Percentiles rank a stretch among this genome's conserved stretches.
Evolutionary conservation across 371 early-diverging fungal species (phyloP).

Genomic region (Umbelopsis sp.): DNA sequence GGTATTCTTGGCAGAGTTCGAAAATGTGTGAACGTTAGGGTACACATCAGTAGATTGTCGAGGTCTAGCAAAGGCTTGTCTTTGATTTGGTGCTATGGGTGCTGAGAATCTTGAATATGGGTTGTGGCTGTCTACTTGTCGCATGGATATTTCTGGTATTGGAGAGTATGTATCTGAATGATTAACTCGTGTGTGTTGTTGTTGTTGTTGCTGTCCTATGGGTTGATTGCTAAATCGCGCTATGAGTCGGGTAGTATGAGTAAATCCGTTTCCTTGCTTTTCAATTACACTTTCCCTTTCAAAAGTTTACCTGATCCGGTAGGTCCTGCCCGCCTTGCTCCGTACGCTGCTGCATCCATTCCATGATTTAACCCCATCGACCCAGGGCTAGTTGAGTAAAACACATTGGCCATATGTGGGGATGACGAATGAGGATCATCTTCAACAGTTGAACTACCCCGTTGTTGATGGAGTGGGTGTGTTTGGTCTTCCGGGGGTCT

Average conservation of each 20-base stretch:
- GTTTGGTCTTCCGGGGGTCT: neutral
- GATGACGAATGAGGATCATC: neutral
- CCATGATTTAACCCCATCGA: neutral
- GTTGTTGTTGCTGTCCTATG: neutral
- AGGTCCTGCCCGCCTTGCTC: conserved; percentile 14
- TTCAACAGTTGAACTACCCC: neutral
- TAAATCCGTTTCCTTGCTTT: neutral
- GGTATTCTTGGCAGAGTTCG: neutral
- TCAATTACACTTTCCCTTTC: neutral
- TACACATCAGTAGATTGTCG: neutral
- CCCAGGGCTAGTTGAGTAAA: conserved; percentile 3
- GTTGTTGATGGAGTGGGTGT: neutral
- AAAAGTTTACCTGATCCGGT: conserved; percentile 1
- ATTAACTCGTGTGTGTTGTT: neutral
- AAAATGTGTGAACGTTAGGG: neutral
- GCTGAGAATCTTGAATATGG: neutral
- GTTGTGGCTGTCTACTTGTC: neutral
- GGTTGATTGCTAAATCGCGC: conserved; percentile 6
- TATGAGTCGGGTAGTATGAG: neutral
- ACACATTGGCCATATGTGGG: conserved; percentile 5
- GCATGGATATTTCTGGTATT: neutral
- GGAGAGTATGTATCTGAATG: neutral
- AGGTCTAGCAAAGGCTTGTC: neutral
- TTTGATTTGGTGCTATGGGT: neutral
- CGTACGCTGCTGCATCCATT: conserved; percentile 16